Base-by-base conservation (phyloP, 1,284 basidiomycete species). In the Malassezia nana region DNA sequence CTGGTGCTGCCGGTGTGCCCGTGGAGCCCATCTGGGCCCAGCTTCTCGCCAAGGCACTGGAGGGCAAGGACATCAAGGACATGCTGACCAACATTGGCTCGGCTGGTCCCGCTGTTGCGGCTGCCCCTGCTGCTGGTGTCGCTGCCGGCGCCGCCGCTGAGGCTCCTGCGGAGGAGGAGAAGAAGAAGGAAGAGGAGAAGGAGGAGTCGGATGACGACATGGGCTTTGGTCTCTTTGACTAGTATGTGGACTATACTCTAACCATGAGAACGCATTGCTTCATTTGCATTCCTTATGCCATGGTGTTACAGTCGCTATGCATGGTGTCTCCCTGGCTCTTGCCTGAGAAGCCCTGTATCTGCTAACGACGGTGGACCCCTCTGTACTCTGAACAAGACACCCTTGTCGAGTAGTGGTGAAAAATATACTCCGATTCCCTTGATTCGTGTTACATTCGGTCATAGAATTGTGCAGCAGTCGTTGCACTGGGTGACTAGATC, bases 11-110 rank as follows among this genome's bases (percentile, higher is more conserved):
- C 55, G 79, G 79, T 61, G 81, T 88, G 59, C 89, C 95, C 48
- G 75, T 95, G 60, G 94, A 98, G 79, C 82, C 89, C 62, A 98
- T 98, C 81, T 98, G 92, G 92, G 90, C 91, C 59, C 79, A 84
- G 44, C 85, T 98, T 69, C 85, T 98, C 74, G 86, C 92, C 67
- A 98, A 96, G 78, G 91, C 92, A 32, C 84, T 98, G 51, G 91
- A 94, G 79, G 91, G 91, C 72, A 95, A 94, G 82, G 84, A 96
- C 78, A 81, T 96, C 74, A 95, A 90, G 79, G 89, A 92, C 50
- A 80, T 98, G 63, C 82, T 95, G 58, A 87, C 86, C 64, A 91
- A 89, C 79, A 85, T 92, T 63, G 86, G 88, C 69, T 79, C 84
- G 48, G 85, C 86, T 65, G 86, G 86, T 71, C 89, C 64, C 44